phyloP scores from a whole-genome alignment of 768 basidiomycete species.

The Gymnopilus dilepis region DNA sequence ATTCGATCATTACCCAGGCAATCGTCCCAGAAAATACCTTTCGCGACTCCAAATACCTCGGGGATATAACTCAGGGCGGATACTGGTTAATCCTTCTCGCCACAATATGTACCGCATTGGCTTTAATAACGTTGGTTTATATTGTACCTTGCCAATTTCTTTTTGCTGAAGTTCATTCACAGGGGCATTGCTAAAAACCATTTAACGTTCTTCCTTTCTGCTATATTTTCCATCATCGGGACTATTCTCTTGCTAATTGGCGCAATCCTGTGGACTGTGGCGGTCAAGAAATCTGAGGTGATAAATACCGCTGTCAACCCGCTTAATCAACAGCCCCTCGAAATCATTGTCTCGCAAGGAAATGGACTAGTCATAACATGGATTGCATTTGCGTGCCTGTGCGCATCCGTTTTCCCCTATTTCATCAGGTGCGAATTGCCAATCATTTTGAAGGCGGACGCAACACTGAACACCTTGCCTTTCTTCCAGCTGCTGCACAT shows the following conservation, averaged over 20 bases:
- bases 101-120: conserved; percentile 66
- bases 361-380: conserved; percentile 70
- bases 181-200: conserved; percentile 74
- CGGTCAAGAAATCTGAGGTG: conserved; percentile 65
- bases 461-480: conserved; percentile 3
- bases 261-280: conserved; percentile 78
- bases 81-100: conserved; percentile 80
- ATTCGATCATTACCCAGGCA: conserved; percentile 55
- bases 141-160: conserved; percentile 8
- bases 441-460: neutral
- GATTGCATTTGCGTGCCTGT: conserved; percentile 74
- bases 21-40: conserved; percentile 60
- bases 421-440: conserved; percentile 65
- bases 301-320: conserved; percentile 58
- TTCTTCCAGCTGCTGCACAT: conserved; percentile 73
- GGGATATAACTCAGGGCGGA: conserved; percentile 66
- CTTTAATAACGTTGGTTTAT: conserved; percentile 71
- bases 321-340: conserved; percentile 46
- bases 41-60: conserved; percentile 64
- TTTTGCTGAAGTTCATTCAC: conserved; percentile 20
- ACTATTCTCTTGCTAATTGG: conserved; percentile 70
- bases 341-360: conserved; percentile 68
- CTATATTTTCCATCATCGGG: conserved; percentile 63
- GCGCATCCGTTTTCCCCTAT: conserved; percentile 73
- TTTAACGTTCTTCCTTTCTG: conserved; percentile 70